These are phyloP conservation scores for Sicyos edulis DNA, from an alignment of 306 rosid genomes.

Conservation along the genomic window DNA sequence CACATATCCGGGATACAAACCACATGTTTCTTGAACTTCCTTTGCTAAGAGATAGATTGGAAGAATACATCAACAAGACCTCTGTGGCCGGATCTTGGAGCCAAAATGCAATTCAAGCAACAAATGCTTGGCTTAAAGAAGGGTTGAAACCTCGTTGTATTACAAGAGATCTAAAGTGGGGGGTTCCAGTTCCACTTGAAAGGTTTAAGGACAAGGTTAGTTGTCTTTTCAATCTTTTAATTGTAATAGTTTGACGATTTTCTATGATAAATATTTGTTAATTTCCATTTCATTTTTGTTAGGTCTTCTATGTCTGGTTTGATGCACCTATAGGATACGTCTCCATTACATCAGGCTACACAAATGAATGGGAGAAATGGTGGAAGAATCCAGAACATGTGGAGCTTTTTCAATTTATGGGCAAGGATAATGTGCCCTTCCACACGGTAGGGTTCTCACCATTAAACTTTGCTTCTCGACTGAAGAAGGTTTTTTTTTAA, in stretches of 20 bases:
- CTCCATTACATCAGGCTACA: conserved; percentile 86
- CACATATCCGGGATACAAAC: conserved; percentile 70
- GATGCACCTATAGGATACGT: conserved; percentile 96
- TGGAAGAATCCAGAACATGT: conserved; percentile 96
- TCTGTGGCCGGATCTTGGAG: conserved; percentile 89
- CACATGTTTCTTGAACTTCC: conserved; percentile 96
- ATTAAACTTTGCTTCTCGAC: background rate
- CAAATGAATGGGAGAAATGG: conserved; percentile 92
- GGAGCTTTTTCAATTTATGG: conserved; percentile 92
- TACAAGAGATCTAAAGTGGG: conserved; percentile 96
- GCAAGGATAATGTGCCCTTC: conserved; percentile 98
- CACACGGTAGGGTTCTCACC: conserved; percentile 62
- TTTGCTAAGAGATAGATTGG: conserved; percentile 56
- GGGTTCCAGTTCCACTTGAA: conserved; percentile 96
- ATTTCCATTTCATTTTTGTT: conserved; percentile 16
- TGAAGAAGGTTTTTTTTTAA: background rate
- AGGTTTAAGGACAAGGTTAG: conserved; percentile 73
- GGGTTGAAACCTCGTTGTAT: conserved; percentile 82
- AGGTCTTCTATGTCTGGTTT: conserved; percentile 99
- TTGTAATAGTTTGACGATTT: background rate
- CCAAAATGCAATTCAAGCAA: conserved; percentile 86
- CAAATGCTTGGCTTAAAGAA: conserved; percentile 81
- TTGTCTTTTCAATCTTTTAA: background rate
- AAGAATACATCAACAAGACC: conserved; percentile 57
- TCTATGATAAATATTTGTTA: background rate